Evolutionary conservation across 169 alveolate species (phyloP).

Genomic region (Babesia bovis): DNA sequence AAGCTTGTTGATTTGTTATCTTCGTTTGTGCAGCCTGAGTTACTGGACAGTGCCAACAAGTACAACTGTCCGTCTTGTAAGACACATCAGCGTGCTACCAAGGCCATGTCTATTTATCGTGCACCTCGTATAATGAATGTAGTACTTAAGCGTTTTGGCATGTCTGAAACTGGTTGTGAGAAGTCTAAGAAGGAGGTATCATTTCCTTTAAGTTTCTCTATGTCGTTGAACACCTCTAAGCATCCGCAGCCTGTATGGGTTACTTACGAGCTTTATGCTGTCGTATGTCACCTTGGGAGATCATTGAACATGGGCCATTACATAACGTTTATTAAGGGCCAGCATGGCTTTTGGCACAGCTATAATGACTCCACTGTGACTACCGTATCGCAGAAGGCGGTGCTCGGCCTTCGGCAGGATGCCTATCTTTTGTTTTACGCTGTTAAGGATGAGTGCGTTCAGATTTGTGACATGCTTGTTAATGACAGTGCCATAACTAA

Average conservation of each 20-base stretch:
- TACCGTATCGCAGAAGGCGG: slow-evolving; percentile 31
- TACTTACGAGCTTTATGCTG: slow-evolving; percentile 56
- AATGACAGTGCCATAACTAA: slow-evolving; percentile 42
- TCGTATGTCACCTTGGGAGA: slow-evolving; percentile 60
- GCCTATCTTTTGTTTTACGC: slow-evolving; percentile 61
- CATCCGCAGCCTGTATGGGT: slow-evolving; percentile 35
- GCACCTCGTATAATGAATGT: slow-evolving; percentile 70
- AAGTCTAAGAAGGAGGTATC: slow-evolving; percentile 24
- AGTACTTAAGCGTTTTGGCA: slow-evolving; percentile 67
- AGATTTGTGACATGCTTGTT: slow-evolving; percentile 31
- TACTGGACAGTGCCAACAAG: slow-evolving; percentile 65
- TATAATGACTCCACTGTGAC: slow-evolving; percentile 40
- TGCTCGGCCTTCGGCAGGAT: slow-evolving; percentile 26
- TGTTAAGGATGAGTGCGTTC: slow-evolving; percentile 35
- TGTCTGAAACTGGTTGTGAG: slow-evolving; percentile 20
- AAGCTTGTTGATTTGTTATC: slow-evolving; percentile 64
- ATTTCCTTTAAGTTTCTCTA: slow-evolving; percentile 53
- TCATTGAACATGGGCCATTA: slow-evolving; percentile 60
- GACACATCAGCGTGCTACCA: slow-evolving; percentile 68
- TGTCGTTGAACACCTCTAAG: slow-evolving; percentile 40
- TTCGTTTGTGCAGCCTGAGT: slow-evolving; percentile 53
- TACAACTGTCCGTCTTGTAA: slow-evolving; percentile 72
- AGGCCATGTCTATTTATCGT: slow-evolving; percentile 67
- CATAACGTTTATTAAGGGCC: slow-evolving; percentile 49
- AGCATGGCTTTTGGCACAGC: slow-evolving; percentile 61